A percentile compares a stretch with the other conserved stretches of the same genome.
Evolutionary conservation across 2,329 filamentous ascomycete species (phyloP).

Genomic region (Daldinia eschscholtzii): DNA sequence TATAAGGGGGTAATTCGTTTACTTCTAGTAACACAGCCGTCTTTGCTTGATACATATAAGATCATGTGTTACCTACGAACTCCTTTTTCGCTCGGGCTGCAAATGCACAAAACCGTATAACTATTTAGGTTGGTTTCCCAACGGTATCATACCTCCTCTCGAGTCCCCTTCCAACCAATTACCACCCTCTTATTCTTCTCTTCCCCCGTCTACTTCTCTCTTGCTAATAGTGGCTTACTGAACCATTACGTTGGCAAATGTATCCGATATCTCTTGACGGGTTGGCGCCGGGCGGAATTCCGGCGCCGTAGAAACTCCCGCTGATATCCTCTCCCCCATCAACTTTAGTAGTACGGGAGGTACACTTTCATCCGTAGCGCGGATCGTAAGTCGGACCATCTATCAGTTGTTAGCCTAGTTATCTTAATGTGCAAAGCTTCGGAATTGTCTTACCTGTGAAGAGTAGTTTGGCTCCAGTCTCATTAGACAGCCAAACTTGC

Average conservation of each 20-base stretch:
- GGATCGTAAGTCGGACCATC: slow-evolving; percentile 96
- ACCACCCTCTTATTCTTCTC: slow-evolving; percentile 12
- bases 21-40: slow-evolving; percentile 35
- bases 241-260: slow-evolving; percentile 70
- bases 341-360: slow-evolving; percentile 82
- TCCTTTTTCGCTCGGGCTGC: slow-evolving; percentile 39
- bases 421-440: neutral
- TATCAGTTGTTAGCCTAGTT: slow-evolving; percentile 40
- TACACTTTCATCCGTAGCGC: slow-evolving; percentile 92
- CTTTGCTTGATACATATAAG: slow-evolving; percentile 31
- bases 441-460: slow-evolving; percentile 78
- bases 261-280: slow-evolving; percentile 65
- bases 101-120: slow-evolving; percentile 41
- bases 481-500: slow-evolving; percentile 94
- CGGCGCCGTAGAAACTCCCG: slow-evolving; percentile 60
- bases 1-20: slow-evolving; percentile 26
- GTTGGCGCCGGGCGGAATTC: slow-evolving; percentile 59
- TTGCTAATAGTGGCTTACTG: slow-evolving; percentile 40
- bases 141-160: slow-evolving; percentile 24
- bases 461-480: slow-evolving; percentile 94
- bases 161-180: slow-evolving; percentile 24
- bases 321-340: slow-evolving; percentile 85
- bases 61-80: slow-evolving; percentile 44
- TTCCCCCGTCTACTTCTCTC: slow-evolving; percentile 23
- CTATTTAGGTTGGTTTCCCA: slow-evolving; percentile 32